Evolutionary conservation across 805 yeast species (phyloP), one percentile per base, ranked within the genome.

Genomic region (Starmerella geochares): DNA sequence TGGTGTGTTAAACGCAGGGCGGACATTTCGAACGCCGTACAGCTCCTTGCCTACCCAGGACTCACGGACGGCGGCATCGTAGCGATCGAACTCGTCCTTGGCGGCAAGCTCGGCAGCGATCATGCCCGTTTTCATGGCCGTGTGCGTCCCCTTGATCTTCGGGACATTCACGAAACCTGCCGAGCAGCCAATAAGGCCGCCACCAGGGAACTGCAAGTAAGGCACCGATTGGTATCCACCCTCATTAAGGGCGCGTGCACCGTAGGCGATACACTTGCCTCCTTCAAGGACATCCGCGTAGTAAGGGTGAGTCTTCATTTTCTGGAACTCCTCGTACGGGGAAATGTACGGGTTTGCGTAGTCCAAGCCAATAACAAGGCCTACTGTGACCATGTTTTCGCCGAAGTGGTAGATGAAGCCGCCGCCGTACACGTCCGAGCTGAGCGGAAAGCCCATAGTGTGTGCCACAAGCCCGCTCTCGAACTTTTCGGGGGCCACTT

Each of bases 111-210:
- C 96, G 2, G 97, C 98, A 2, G 98, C 98, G 25, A 92, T 67
- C 75, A 92, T 81, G 28, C 97, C 98, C 9, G 92, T 75, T 67
- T 92, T 92, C 79, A 92, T 86, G 1, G 99, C 97, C 1, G 96
- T 90, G 65, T 92, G 99, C 0, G 96, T 81, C 14, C 99, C 99
- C 69, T 92, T 92, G 62, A 92, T 85, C 66, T 90, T 92, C 47
- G 98, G 96, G 39, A 92, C 97, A 64, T 92, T 92, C 78, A 92
- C 77, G 66, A 92, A 90, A 1, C 98, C 98, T 3, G 98, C 98
- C 50, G 94, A 72, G 50, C 94, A 92, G 28, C 99, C 99, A 35
- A 92, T 90, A 25, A 92, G 69, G 8, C 87, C 81, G 47, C 98
- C 99, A 46, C 99, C 99, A 2, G 97, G 97, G 76, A 92, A 92